Conservation (phyloP, 116 monocot genomes). For the Phalaenopsis hybrid region DNA sequence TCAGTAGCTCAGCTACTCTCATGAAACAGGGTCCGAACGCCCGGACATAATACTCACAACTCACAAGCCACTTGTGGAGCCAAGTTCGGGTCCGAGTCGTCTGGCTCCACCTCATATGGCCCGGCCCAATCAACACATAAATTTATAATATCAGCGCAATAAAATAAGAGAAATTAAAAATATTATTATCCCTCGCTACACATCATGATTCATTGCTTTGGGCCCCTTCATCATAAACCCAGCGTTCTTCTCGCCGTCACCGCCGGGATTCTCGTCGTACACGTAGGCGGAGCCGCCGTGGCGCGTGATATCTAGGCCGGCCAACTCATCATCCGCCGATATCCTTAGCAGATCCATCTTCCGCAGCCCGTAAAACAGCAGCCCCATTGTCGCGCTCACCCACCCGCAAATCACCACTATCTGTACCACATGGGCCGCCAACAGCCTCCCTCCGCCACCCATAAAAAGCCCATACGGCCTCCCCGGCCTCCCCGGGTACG, state of each 20-base stretch:
- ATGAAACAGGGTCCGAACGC: too few species aligned
- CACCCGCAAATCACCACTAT: slow-evolving; percentile 22
- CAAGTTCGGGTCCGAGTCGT: too few species aligned
- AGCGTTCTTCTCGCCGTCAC: neutral
- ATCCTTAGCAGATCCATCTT: slow-evolving; percentile 19
- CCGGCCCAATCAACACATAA: too few species aligned
- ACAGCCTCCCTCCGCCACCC: slow-evolving; percentile 30
- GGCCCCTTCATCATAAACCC: neutral
- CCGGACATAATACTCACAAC: too few species aligned
- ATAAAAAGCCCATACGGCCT: slow-evolving; percentile 30
- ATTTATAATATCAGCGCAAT: too few species aligned
- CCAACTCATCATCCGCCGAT: slow-evolving; percentile 10
- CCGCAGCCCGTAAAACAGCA: slow-evolving; percentile 14
- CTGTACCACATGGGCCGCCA: slow-evolving; percentile 29
- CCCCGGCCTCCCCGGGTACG: slow-evolving; percentile 17
- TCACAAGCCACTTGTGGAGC: too few species aligned
- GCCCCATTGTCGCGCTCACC: slow-evolving; percentile 27
- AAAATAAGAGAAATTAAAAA: too few species aligned
- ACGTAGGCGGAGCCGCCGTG: slow-evolving; percentile 18
- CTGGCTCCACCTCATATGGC: too few species aligned
- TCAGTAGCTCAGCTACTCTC: too few species aligned
- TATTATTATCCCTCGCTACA: neutral
- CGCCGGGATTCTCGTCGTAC: slow-evolving; percentile 6
- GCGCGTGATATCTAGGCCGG: slow-evolving; percentile 17
- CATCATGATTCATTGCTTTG: neutral